These are phyloP conservation scores for Dryas octopetala DNA, from an alignment of 306 rosid genomes.

Conservation along the genomic window DNA sequence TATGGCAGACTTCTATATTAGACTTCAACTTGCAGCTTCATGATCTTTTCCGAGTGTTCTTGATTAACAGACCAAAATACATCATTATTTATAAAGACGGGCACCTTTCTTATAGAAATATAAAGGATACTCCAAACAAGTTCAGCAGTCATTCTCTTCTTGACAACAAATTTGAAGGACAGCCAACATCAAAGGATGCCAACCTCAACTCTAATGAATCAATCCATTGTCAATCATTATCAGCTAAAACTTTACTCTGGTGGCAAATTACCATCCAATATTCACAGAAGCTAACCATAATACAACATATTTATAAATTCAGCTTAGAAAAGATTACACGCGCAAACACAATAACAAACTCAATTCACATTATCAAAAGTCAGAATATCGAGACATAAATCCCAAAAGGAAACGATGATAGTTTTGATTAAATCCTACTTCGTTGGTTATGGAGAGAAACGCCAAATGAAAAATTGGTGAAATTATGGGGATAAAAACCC, in stretches of 20 bases:
- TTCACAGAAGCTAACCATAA: not conserved
- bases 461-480: not conserved
- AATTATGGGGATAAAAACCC: not conserved
- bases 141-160: not conserved
- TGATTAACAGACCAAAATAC: not conserved
- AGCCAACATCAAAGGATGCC: not conserved
- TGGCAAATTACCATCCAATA: not conserved
- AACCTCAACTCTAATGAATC: not conserved
- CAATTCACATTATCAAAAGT: slow-evolving; percentile 1
- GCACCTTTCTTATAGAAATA: not conserved
- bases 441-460: not conserved
- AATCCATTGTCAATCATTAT: not conserved
- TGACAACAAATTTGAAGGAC: too few relatives aligned
- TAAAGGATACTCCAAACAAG: not conserved
- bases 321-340: not conserved
- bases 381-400: not conserved
- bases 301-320: not conserved
- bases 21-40: not conserved
- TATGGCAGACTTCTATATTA: not conserved
- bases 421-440: not conserved
- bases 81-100: not conserved
- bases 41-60: not conserved
- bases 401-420: not conserved
- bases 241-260: not conserved
- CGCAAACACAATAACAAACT: not conserved